A percentile compares a stretch with the other conserved stretches of the same genome.
phyloP scores from a whole-genome alignment of 495 filamentous ascomycete species.

The Tuber magnatum region DNA sequence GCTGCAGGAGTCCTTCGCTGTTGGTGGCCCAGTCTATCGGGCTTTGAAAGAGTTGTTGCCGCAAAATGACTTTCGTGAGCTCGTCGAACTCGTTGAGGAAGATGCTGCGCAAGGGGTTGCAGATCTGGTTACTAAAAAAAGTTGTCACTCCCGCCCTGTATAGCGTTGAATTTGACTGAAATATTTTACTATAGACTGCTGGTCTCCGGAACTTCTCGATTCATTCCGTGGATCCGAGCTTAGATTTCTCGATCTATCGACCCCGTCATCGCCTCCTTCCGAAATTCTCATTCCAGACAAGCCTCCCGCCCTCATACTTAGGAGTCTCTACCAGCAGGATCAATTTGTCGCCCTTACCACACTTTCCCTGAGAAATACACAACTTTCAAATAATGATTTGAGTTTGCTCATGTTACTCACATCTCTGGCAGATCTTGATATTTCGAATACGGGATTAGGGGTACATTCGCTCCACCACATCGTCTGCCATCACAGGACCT shows the following conservation, averaged over 20 bases:
- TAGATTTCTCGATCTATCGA: slow-evolving; percentile 33
- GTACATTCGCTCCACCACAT: slow-evolving; percentile 37
- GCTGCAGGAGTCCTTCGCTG: slow-evolving; percentile 21
- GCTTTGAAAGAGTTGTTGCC: slow-evolving; percentile 19
- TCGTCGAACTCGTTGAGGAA: slow-evolving; percentile 20
- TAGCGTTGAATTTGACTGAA: slow-evolving; percentile 10
- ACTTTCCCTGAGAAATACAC: slow-evolving; percentile 30
- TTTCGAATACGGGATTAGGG: slow-evolving; percentile 30
- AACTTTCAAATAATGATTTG: slow-evolving; percentile 31
- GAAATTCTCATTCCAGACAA: slow-evolving; percentile 14
- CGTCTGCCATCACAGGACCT: slow-evolving; percentile 33
- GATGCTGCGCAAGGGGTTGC: slow-evolving; percentile 32
- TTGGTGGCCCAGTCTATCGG: slow-evolving; percentile 15
- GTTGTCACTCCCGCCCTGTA: slow-evolving; percentile 8
- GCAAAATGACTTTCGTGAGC: slow-evolving; percentile 14
- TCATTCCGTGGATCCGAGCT: slow-evolving; percentile 29
- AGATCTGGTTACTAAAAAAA: slow-evolving; percentile 30
- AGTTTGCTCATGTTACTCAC: slow-evolving; percentile 37
- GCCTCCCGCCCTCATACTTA: slow-evolving; percentile 22
- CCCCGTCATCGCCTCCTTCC: slow-evolving; percentile 15
- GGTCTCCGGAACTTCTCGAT: slow-evolving; percentile 32
- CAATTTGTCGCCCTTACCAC: slow-evolving; percentile 28
- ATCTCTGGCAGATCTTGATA: slow-evolving; percentile 29
- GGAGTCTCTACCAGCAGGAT: slow-evolving; percentile 29
- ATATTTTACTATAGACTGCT: slow-evolving; percentile 18